Evolutionary conservation across 169 alveolate species (phyloP).

Genomic region (Plasmodium knowlesi): DNA sequence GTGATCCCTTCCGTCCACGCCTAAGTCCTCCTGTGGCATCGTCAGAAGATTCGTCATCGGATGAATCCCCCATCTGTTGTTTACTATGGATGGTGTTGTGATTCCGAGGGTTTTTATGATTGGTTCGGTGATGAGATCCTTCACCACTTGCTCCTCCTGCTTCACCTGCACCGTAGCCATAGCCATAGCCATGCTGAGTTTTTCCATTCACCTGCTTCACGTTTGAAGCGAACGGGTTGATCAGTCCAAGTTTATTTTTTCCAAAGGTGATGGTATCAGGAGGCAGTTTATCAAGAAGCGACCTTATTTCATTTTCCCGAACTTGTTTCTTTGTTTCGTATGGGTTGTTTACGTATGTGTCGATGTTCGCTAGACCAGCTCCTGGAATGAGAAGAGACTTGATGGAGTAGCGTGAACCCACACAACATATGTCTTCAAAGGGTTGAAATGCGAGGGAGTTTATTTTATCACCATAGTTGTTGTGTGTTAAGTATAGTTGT

Average conservation of each 20-base stretch:
- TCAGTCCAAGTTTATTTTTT: conserved; percentile 89
- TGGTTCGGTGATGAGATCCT: not conserved
- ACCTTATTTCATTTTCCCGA: conserved; percentile 91
- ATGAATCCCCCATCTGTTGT: not conserved
- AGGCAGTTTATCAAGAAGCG: conserved; percentile 93
- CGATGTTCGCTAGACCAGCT: conserved; percentile 94
- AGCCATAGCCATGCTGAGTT: too few species aligned
- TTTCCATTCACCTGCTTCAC: not conserved
- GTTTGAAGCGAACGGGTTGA: conserved; percentile 76
- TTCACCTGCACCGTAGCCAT: not conserved
- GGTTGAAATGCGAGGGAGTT: conserved; percentile 90
- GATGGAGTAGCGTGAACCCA: conserved; percentile 91
- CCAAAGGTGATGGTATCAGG: conserved; percentile 92
- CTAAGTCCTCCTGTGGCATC: not conserved
- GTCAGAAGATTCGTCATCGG: not conserved
- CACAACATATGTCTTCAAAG: conserved; percentile 95
- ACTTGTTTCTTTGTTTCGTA: conserved; percentile 87
- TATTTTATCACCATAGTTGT: conserved; percentile 75
- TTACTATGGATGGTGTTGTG: too few species aligned
- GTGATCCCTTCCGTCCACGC: not conserved
- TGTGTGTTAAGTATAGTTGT: conserved; percentile 56
- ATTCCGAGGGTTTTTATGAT: too few species aligned
- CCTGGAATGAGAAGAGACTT: conserved; percentile 95
- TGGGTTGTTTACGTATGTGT: conserved; percentile 87
- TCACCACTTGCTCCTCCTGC: not conserved